A percentile compares a stretch with the other conserved stretches of the same genome.
Conservation (phyloP, 805 yeast species). For the Kluyveromyces aestuarii region DNA sequence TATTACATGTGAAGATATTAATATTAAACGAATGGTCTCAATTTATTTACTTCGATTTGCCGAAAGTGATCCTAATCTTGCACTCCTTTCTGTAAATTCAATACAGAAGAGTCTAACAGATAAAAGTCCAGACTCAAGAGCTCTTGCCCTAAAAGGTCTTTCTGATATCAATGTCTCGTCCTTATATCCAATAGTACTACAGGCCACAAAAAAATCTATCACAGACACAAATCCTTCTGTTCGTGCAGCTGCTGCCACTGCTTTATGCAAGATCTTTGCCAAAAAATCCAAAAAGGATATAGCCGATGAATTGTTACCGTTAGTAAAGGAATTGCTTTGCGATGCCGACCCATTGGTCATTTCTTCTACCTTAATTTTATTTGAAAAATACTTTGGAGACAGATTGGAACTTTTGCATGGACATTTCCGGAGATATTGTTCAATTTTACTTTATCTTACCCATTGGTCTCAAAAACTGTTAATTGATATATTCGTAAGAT, state of each 20-base stretch:
- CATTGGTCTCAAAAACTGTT: slow-evolving; percentile 59
- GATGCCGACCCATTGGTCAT: slow-evolving; percentile 63
- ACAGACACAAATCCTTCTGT: slow-evolving; percentile 72
- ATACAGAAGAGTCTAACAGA: slow-evolving; percentile 78
- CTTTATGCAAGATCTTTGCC: slow-evolving; percentile 50
- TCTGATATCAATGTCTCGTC: slow-evolving; percentile 79
- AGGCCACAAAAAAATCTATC: slow-evolving; percentile 60
- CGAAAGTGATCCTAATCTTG: slow-evolving; percentile 79
- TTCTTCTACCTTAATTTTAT: slow-evolving; percentile 55
- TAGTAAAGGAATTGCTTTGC: slow-evolving; percentile 45
- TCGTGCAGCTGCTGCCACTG: slow-evolving; percentile 68
- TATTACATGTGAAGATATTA: slow-evolving; percentile 56
- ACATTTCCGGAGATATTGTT: slow-evolving; percentile 51
- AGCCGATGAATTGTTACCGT: slow-evolving; percentile 35
- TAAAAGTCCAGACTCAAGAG: slow-evolving; percentile 55
- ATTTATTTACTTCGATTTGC: slow-evolving; percentile 68
- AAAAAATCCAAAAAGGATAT: slow-evolving; percentile 35
- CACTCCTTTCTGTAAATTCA: slow-evolving; percentile 81
- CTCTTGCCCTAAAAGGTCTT: slow-evolving; percentile 68
- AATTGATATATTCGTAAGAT: slow-evolving; percentile 57
- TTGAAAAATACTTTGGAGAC: slow-evolving; percentile 43
- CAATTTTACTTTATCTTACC: slow-evolving; percentile 44
- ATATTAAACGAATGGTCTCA: slow-evolving; percentile 67
- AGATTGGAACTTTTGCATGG: slow-evolving; percentile 63
- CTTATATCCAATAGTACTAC: slow-evolving; percentile 65